These are phyloP conservation scores for Hypoxylon lienhwacheense DNA, from an alignment of 495 filamentous ascomycete species.

Conservation along the genomic window DNA sequence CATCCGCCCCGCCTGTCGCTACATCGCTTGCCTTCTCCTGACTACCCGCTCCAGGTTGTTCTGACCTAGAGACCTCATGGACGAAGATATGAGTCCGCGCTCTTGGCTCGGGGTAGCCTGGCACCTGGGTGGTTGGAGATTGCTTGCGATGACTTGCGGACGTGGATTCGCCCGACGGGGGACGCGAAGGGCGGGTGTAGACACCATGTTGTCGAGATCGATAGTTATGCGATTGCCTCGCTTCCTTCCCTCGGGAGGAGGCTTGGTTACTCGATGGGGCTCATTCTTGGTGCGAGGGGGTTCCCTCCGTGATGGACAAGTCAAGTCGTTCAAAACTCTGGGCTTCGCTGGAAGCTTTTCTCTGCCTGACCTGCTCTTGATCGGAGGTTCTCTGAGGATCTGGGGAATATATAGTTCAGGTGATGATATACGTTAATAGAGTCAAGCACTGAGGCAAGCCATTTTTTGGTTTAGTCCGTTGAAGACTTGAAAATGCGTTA, in stretches of 20 bases:
- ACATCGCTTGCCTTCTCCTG: slow-evolving; percentile 36
- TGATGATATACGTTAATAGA: slow-evolving; percentile 99
- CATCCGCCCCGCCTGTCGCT: slow-evolving; percentile 46
- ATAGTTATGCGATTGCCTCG: slow-evolving; percentile 99
- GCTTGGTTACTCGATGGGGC: slow-evolving; percentile 99
- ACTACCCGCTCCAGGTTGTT: slow-evolving; percentile 22
- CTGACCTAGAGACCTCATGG: slow-evolving; percentile 57
- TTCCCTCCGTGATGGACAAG: slow-evolving; percentile 38
- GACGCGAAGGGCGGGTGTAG: slow-evolving; percentile 46
- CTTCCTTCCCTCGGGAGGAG: slow-evolving; percentile 52
- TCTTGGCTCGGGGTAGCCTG: slow-evolving; percentile 46
- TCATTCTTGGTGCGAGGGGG: slow-evolving; percentile 99
- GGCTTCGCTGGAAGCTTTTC: slow-evolving; percentile 49
- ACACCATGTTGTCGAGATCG: slow-evolving; percentile 81
- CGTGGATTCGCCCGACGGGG: slow-evolving; percentile 38
- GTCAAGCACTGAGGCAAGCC: slow-evolving; percentile 95
- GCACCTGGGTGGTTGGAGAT: slow-evolving; percentile 42
- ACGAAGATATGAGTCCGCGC: slow-evolving; percentile 88
- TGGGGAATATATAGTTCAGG: slow-evolving; percentile 66
- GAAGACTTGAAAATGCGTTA: slow-evolving; percentile 74
- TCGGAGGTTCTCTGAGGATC: slow-evolving; percentile 60
- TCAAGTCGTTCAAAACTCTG: slow-evolving; percentile 43
- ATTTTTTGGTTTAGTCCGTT: slow-evolving; percentile 57
- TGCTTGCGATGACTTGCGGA: slow-evolving; percentile 46
- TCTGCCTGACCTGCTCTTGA: slow-evolving; percentile 43